phyloP scores from a whole-genome alignment of 345 rosid genomes.

The Sisymbrium altissimum region DNA sequence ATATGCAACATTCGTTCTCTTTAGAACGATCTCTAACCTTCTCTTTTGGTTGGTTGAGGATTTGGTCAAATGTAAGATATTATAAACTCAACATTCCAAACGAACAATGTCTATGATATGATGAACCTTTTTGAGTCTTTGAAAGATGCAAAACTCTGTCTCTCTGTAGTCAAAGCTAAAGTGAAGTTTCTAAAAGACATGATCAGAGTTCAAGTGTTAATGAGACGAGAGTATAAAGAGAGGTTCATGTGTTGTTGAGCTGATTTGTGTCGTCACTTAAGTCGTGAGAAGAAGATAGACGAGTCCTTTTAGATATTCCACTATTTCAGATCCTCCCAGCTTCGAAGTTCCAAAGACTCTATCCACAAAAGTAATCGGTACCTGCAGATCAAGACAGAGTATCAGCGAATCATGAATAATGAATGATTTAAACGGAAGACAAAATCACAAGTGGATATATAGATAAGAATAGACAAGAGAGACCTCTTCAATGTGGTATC shows the following conservation, averaged over 20 bases:
- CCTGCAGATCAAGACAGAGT: conserved; percentile 47
- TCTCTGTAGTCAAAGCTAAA: conserved; percentile 1
- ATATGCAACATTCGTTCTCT: too few relatives aligned
- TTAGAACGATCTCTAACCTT: too few relatives aligned
- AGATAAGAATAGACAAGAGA: not conserved
- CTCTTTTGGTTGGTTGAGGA: too few relatives aligned
- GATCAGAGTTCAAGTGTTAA: conserved; percentile 10
- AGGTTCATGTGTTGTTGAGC: not conserved
- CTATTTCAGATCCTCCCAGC: conserved; percentile 98
- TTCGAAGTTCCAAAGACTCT: conserved; percentile 94
- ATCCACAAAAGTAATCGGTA: conserved; percentile 91
- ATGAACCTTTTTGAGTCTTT: not conserved
- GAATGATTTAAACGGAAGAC: not conserved
- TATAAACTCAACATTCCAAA: conserved; percentile 15
- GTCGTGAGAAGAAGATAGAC: conserved; percentile 79
- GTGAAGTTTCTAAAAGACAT: conserved; percentile 3
- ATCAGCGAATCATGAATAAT: not conserved
- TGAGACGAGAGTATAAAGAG: not conserved
- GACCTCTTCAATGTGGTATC: conserved; percentile 88
- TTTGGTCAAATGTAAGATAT: not conserved
- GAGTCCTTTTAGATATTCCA: conserved; percentile 90
- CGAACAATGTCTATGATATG: not conserved
- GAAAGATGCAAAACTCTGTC: not conserved
- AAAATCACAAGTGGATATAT: not conserved
- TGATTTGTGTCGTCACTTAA: conserved; percentile 28